phyloP scores from a whole-genome alignment of 768 basidiomycete genomes.

The Tricholoma saponaceum region DNA sequence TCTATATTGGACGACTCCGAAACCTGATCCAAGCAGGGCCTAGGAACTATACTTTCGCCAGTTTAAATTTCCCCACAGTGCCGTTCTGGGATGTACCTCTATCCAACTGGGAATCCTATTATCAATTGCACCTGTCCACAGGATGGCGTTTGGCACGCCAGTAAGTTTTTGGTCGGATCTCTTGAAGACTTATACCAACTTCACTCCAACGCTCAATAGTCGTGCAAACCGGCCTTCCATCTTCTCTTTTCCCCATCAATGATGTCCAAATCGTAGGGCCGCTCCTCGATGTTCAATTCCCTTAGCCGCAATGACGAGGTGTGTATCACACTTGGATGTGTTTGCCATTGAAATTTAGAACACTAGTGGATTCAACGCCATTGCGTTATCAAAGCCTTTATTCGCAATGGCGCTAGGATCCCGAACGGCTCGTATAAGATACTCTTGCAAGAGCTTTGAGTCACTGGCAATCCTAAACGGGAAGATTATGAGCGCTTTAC shows the following conservation, averaged over 20 bases:
- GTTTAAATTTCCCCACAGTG: slow-evolving; percentile 36
- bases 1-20: no score
- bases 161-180: slow-evolving; percentile 43
- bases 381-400: slow-evolving; percentile 25
- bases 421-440: slow-evolving; percentile 38
- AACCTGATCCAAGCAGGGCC: slow-evolving; percentile 34
- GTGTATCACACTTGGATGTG: slow-evolving; percentile 16
- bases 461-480: slow-evolving; percentile 37
- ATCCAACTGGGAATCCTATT: no score
- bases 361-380: slow-evolving; percentile 26
- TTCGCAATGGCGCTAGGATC: slow-evolving; percentile 44
- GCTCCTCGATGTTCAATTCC: slow-evolving; percentile 42
- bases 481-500: slow-evolving; percentile 45
- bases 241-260: slow-evolving; percentile 38
- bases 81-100: slow-evolving; percentile 24
- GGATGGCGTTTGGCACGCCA: slow-evolving; percentile 45
- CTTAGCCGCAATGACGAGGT: slow-evolving; percentile 44
- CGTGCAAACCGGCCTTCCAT: slow-evolving; percentile 22
- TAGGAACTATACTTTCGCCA: slow-evolving; percentile 44
- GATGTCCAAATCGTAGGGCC: slow-evolving; percentile 41
- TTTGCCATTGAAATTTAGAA: no score
- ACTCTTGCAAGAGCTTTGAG: slow-evolving; percentile 35
- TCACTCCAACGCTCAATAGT: slow-evolving; percentile 36
- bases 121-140: background rate
- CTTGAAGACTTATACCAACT: slow-evolving; percentile 36